Evolutionary conservation across 2,329 filamentous ascomycete species (phyloP), one percentile per base, ranked within the genome.

Genomic region (Cyclaneusma minus): DNA sequence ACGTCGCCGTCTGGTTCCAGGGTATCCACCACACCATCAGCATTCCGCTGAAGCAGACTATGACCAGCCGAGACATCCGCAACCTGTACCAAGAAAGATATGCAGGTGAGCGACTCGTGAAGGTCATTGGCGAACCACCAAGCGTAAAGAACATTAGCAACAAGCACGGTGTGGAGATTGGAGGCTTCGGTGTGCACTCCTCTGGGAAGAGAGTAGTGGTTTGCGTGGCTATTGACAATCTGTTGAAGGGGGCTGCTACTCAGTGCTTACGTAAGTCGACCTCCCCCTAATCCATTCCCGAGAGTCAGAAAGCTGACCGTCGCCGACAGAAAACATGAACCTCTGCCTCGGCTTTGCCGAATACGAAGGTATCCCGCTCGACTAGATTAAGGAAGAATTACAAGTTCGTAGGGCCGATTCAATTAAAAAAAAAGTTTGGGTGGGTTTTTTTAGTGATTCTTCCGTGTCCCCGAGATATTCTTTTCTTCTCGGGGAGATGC

Each of bases 1-100:
- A 95, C 51, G 85, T 93, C 13, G 82, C 84, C n/a, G 72, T 78
- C 9, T 95, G 84, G 87, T 95, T 95, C 68, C 78, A 91, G 47
- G 87, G 87, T 36, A 95, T 95, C 41, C 74, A 82, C 48, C 80
- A 85, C 54, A 87, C 84, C 20, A 85, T 95, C 52, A 84, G 73
- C 46, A 81, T 95, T 25, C 87, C 87, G 8, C 63, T 98, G 6
- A 77, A 77, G 45, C 67, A 87, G 53, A 66, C 70, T 34, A 91
- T 95, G 80, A 81, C 73, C 3, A 85, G 81, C 21, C 77, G 89
- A 27, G 85, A 95, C 48, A 83, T 98, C 40, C 73, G 89, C 35
- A 82, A 93, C 46, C 61, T 95, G 31, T 98, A 92, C 62, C 87
- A 95, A 55, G 87, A 95, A 43, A 71, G 87, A 13, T 98, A 93